Percentiles rank a stretch among this genome's conserved stretches.
Conservation (phyloP, 1,139 yeast species). For the Hanseniaspora sp. region DNA sequence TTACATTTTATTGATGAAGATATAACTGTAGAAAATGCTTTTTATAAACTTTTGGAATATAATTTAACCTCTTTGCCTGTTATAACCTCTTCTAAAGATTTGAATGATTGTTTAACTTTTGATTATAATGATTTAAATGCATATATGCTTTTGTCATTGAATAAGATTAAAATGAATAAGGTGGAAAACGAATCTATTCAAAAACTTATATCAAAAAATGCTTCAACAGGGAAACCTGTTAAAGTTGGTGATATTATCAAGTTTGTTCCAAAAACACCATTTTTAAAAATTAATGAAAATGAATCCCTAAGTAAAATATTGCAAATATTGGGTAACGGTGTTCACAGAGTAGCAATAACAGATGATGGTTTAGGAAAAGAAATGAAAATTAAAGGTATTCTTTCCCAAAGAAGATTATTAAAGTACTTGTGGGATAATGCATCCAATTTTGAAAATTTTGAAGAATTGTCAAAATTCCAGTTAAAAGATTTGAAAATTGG, state of each 20-base stretch:
- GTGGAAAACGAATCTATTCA: conserved; percentile 17
- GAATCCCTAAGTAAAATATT: conserved; percentile 64
- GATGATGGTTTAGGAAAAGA: conserved; percentile 31
- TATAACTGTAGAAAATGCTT: conserved; percentile 74
- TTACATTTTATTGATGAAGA: conserved; percentile 54
- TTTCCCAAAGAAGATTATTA: conserved; percentile 79
- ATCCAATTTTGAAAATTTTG: conserved; percentile 62
- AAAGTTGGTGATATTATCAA: conserved; percentile 31
- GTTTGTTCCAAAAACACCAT: conserved; percentile 78
- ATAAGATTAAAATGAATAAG: conserved; percentile 42
- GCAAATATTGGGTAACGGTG: conserved; percentile 81
- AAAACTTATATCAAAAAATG: conserved; percentile 24
- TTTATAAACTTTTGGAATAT: conserved; percentile 58
- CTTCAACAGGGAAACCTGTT: conserved; percentile 29
- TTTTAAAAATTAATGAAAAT: conserved; percentile 57
- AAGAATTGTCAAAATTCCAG: conserved; percentile 56
- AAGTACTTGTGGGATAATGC: conserved; percentile 87
- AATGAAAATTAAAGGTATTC: conserved; percentile 54
- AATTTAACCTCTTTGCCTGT: conserved; percentile 83
- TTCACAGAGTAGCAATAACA: conserved; percentile 80
- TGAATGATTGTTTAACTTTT: conserved; percentile 60
- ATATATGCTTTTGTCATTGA: conserved; percentile 62
- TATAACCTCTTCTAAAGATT: conserved; percentile 39
- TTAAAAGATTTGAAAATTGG: conserved; percentile 27
- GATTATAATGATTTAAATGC: conserved; percentile 88